Percentiles rank a stretch among this genome's conserved stretches.
Conservation (phyloP, 2,329 filamentous ascomycete species). For the Cladosporium halotolerans region DNA sequence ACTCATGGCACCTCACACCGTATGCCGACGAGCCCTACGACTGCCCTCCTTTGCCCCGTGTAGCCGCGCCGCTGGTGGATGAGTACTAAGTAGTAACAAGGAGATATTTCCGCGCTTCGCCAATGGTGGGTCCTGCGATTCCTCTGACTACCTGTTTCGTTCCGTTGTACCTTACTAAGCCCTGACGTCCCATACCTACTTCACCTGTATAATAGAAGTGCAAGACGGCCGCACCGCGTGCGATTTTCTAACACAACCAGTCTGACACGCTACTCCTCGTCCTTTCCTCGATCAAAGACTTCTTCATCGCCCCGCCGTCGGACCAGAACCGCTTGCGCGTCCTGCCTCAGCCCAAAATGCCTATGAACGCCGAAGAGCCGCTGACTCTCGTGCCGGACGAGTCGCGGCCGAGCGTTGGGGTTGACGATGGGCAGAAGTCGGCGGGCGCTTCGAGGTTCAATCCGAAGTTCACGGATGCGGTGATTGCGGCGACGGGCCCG, state of each 20-base stretch:
- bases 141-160: background rate
- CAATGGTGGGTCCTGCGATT: constrained; percentile 10
- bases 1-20: no score
- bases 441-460: constrained; percentile 16
- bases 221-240: no score
- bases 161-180: background rate
- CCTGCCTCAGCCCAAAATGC: background rate
- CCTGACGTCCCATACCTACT: no score
- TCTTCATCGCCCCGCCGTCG: constrained; percentile 4
- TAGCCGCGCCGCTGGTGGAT: background rate
- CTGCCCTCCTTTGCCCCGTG: constrained; percentile 4
- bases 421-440: background rate
- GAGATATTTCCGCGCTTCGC: background rate
- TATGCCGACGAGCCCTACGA: background rate
- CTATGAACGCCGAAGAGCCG: background rate
- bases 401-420: background rate
- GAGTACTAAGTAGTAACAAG: no score
- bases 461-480: constrained; percentile 31
- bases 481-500: constrained; percentile 33
- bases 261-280: constrained; percentile 10
- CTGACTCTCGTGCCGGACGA: constrained; percentile 5
- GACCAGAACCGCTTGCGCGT: background rate
- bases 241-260: background rate
- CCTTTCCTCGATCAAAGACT: constrained; percentile 9
- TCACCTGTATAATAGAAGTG: no score